Conservation (phyloP, 139 green algal species). For the Bryopsis sp. region DNA sequence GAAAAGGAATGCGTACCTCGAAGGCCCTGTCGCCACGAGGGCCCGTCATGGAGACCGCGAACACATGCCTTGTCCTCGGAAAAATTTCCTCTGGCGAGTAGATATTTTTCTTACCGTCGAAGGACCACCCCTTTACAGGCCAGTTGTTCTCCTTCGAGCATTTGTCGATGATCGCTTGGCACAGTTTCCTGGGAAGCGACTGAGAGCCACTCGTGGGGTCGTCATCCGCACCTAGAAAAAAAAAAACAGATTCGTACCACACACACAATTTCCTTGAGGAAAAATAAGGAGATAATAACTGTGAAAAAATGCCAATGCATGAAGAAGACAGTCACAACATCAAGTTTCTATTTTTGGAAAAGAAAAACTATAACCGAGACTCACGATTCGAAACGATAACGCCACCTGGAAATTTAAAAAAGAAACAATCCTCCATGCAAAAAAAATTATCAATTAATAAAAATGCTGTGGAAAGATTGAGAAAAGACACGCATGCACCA, state of each 20-base stretch:
- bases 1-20: neutral
- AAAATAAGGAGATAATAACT: no score
- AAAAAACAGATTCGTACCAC: no score
- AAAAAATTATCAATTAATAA: no score
- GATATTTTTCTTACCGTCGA: conserved; percentile 6
- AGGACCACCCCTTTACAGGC: neutral
- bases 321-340: neutral
- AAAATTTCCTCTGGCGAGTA: neutral
- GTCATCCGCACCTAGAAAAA: neutral
- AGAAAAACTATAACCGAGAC: neutral
- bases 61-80: neutral
- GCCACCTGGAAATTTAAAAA: no score
- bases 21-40: neutral
- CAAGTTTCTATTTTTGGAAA: neutral
- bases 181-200: neutral
- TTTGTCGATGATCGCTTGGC: neutral
- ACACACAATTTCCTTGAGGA: no score
- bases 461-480: no score
- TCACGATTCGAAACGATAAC: neutral
- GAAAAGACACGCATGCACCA: no score
- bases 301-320: no score
- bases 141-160: neutral
- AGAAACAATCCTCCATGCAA: no score
- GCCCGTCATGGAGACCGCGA: neutral
- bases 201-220: no score